Evolutionary conservation across 1,284 basidiomycete species (phyloP).

Genomic region (Malassezia equina): DNA sequence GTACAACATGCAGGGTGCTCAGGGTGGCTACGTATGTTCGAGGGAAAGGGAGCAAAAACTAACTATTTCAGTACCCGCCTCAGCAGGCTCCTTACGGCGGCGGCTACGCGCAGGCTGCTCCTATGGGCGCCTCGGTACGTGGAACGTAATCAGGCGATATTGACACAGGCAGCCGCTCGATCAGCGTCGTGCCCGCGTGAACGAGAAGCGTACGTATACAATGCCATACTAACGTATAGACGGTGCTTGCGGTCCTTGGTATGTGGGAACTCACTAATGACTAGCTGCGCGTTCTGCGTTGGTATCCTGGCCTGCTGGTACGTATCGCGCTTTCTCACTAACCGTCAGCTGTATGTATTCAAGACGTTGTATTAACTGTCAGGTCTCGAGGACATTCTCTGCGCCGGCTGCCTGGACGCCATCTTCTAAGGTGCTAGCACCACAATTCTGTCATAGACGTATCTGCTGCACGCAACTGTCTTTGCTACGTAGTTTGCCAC

Average conservation of each 20-base stretch:
- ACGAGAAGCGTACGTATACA: slow-evolving; percentile 17
- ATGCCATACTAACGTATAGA: slow-evolving; percentile 7
- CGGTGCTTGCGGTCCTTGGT: slow-evolving; percentile 18
- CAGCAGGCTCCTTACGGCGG: slow-evolving; percentile 14
- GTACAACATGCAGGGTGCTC: slow-evolving; percentile 6
- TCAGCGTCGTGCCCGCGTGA: slow-evolving; percentile 13
- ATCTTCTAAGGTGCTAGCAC: slow-evolving; percentile 7
- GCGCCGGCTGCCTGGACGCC: slow-evolving; percentile 18
- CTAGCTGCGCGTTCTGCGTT: slow-evolving; percentile 14
- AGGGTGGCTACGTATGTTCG: slow-evolving; percentile 17
- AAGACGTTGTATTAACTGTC: neutral
- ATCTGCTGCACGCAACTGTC: neutral
- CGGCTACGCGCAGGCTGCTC: slow-evolving; percentile 9
- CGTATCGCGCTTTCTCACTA: neutral
- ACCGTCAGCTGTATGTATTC: slow-evolving; percentile 3
- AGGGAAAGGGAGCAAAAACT: neutral
- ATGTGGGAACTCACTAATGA: slow-evolving; percentile 1
- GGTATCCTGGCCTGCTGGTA: slow-evolving; percentile 18
- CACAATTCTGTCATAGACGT: neutral
- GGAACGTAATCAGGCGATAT: neutral
- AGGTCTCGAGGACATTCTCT: slow-evolving; percentile 20
- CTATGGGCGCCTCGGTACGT: slow-evolving; percentile 18
- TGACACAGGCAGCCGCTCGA: slow-evolving; percentile 5
- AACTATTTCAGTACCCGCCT: slow-evolving; percentile 12
- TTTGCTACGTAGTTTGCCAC: neutral